A percentile compares a stretch with the other conserved stretches of the same genome.
Evolutionary conservation across 2,329 filamentous ascomycete species (phyloP).

Genomic region (Pyricularia pennisetigena): DNA sequence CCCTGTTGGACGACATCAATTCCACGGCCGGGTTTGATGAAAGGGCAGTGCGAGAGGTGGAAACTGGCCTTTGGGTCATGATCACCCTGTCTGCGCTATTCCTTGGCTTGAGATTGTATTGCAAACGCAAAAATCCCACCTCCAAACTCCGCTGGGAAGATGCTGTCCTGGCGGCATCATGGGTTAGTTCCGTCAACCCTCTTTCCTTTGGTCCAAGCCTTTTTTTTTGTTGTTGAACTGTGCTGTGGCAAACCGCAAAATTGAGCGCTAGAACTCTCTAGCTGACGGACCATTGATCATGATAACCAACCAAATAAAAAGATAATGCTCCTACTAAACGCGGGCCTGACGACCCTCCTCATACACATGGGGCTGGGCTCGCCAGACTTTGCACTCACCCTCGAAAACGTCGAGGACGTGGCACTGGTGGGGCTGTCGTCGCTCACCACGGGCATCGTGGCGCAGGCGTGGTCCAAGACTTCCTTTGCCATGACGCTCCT

Average conservation of each 20-base stretch:
- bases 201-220: no score
- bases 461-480: constrained; percentile 26
- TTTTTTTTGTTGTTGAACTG: no score
- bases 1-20: not conserved
- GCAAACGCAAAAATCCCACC: constrained; percentile 14
- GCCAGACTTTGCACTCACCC: constrained; percentile 11
- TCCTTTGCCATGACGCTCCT: constrained; percentile 26
- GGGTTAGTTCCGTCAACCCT: not conserved
- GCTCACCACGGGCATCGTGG: constrained; percentile 19
- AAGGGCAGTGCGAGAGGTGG: constrained; percentile 5
- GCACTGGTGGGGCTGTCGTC: constrained; percentile 14
- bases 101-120: constrained; percentile 15
- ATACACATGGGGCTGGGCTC: constrained; percentile 12
- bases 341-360: not conserved
- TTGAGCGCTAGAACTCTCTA: no score
- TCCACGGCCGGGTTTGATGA: not conserved
- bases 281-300: not conserved
- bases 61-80: constrained; percentile 12
- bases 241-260: no score
- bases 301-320: not conserved
- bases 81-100: constrained; percentile 12
- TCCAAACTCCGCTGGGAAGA: constrained; percentile 2
- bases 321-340: not conserved
- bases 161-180: constrained; percentile 1
- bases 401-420: constrained; percentile 10